phyloP scores from a whole-genome alignment of 2,329 filamentous ascomycete genomes.

The Truncatella angustata region DNA sequence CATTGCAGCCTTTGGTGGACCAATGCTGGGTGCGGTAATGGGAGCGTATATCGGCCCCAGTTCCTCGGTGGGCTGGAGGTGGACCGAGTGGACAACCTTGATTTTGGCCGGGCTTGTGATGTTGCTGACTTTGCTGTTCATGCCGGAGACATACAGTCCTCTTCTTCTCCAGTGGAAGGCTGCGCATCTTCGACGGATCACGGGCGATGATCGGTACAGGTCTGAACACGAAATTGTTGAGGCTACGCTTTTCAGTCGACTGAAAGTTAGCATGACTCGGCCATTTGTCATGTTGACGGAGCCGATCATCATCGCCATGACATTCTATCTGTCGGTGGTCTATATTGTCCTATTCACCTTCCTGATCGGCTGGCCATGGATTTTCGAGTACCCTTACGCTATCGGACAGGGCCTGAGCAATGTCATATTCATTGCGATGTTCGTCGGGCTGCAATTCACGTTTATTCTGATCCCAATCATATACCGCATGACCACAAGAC shows the following conservation, averaged over 20 bases:
- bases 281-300: constrained; percentile 39
- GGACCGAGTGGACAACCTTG: constrained; percentile 63
- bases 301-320: constrained; percentile 40
- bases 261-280: constrained; percentile 42
- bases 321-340: constrained; percentile 48
- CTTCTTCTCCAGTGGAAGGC: constrained; percentile 59
- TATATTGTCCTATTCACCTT: constrained; percentile 56
- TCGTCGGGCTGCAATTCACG: constrained; percentile 36
- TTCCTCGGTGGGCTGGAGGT: constrained; percentile 53
- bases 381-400: constrained; percentile 43
- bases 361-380: constrained; percentile 47
- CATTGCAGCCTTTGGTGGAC: constrained; percentile 39
- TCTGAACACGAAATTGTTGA: constrained; percentile 61
- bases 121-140: constrained; percentile 20
- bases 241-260: constrained; percentile 49
- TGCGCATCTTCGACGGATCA: constrained; percentile 55
- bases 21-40: constrained; percentile 38
- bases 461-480: constrained; percentile 32
- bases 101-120: constrained; percentile 61
- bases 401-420: constrained; percentile 40
- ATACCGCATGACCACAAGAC: constrained; percentile 25
- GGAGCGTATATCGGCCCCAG: constrained; percentile 66
- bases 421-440: constrained; percentile 43
- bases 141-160: constrained; percentile 14
- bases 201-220: constrained; percentile 58